A percentile compares a stretch with the other conserved stretches of the same genome.
phyloP scores from a whole-genome alignment of 768 basidiomycete genomes.

The Calocybe indica region DNA sequence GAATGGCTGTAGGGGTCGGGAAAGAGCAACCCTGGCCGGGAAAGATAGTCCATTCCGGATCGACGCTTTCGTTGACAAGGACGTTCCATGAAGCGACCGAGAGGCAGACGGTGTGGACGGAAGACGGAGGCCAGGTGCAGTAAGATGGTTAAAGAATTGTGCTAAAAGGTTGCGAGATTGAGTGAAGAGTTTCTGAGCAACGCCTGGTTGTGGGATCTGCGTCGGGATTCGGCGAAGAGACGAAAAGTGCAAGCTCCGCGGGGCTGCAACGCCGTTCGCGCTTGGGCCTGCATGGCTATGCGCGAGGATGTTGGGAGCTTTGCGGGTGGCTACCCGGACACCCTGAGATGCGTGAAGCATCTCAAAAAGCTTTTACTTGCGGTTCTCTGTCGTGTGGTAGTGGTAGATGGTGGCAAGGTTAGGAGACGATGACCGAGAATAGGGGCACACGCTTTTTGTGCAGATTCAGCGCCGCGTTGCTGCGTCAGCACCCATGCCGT shows the following conservation, averaged over 20 bases:
- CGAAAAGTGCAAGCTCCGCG: conserved; percentile 42
- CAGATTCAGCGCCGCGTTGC: too few species aligned
- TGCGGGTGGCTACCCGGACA: conserved; percentile 32
- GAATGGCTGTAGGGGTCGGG: conserved; percentile 36
- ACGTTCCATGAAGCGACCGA: conserved; percentile 17
- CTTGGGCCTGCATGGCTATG: conserved; percentile 11
- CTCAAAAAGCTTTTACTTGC: conserved; percentile 1
- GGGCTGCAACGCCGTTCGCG: conserved; percentile 15
- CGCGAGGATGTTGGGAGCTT: conserved; percentile 26
- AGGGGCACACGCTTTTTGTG: too few species aligned
- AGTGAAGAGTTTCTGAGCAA: conserved; percentile 41
- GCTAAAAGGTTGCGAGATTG: conserved; percentile 51
- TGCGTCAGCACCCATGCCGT: too few species aligned
- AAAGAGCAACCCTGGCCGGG: conserved; percentile 45
- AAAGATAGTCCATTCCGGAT: conserved; percentile 57
- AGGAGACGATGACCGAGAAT: too few species aligned
- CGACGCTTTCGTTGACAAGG: conserved; percentile 27
- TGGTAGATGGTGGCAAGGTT: too few species aligned
- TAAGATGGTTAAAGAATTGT: conserved; percentile 50
- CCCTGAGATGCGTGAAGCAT: conserved; percentile 37
- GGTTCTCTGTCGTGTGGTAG: too few species aligned
- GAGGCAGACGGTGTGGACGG: conserved; percentile 18
- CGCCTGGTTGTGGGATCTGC: conserved; percentile 21
- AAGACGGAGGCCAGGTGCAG: conserved; percentile 44
- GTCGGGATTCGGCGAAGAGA: conserved; percentile 28